Percentiles rank a stretch among this genome's conserved stretches.
These are phyloP conservation scores for Magnolia changhungtana DNA, from an alignment of 164 flowering plant genomes.

Conservation along the genomic window DNA sequence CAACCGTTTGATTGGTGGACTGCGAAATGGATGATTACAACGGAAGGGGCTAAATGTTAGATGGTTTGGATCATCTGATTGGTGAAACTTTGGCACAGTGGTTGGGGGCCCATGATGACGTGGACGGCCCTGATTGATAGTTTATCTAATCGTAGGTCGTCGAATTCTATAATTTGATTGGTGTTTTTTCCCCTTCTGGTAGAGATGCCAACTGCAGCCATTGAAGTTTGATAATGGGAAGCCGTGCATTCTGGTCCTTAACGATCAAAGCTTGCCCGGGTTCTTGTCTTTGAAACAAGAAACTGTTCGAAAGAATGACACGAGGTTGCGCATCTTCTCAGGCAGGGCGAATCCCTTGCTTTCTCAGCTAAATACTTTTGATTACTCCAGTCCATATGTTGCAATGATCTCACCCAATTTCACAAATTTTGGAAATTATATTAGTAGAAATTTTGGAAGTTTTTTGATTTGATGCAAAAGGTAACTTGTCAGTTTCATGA, in stretches of 20 bases:
- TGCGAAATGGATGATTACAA: neutral
- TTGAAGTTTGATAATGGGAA: conserved; percentile 55
- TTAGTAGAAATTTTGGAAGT: too few relatives aligned
- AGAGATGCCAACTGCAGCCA: conserved; percentile 64
- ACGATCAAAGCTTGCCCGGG: conserved; percentile 28
- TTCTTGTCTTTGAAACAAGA: conserved; percentile 36
- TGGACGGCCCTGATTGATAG: too few relatives aligned
- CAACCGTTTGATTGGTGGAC: neutral
- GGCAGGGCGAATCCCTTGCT: conserved; percentile 89
- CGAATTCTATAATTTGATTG: neutral
- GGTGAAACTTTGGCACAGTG: neutral
- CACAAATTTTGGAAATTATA: too few relatives aligned
- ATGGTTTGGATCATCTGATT: neutral
- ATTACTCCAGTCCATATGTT: neutral
- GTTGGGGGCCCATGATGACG: neutral
- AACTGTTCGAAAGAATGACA: conserved; percentile 33
- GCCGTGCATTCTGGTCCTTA: conserved; percentile 36
- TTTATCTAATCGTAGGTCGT: too few relatives aligned
- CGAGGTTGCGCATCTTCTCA: conserved; percentile 77
- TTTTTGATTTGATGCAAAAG: too few relatives aligned
- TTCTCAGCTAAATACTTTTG: conserved; percentile 51
- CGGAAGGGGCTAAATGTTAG: neutral
- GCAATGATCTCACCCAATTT: neutral
- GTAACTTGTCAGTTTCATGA: too few relatives aligned
- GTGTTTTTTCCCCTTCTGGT: neutral